Evolutionary conservation across 2,329 filamentous ascomycete species (phyloP).

Genomic region (Sclerotinia minor): DNA sequence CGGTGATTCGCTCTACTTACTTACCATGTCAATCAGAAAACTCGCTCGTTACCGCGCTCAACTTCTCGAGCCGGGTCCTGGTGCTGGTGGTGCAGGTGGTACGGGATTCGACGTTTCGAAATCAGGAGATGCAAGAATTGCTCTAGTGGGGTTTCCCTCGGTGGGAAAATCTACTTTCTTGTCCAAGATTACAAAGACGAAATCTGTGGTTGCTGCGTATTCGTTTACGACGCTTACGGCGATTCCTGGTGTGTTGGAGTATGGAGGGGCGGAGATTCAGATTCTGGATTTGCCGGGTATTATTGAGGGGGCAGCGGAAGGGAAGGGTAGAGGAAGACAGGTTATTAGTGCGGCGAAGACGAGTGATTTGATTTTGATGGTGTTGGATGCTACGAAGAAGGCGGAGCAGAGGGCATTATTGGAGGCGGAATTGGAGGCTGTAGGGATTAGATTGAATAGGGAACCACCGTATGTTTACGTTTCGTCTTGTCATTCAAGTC

Average conservation of each 20-base stretch:
- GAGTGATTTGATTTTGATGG: constrained; percentile 94
- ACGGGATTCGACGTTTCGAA: constrained; percentile 93
- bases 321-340: constrained; percentile 91
- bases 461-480: constrained; percentile 71
- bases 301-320: constrained; percentile 93
- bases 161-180: constrained; percentile 98
- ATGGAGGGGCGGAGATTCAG: constrained; percentile 96
- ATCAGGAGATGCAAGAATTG: constrained; percentile 93
- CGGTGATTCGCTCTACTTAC: constrained; percentile 3
- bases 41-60: constrained; percentile 93
- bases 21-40: constrained; percentile 61
- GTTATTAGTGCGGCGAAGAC: constrained; percentile 98
- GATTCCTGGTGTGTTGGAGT: constrained; percentile 95
- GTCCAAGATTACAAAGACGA: constrained; percentile 98
- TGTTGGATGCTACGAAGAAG: constrained; percentile 93
- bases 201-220: constrained; percentile 93
- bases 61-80: constrained; percentile 83
- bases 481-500: not conserved
- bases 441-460: constrained; percentile 89
- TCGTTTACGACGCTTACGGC: constrained; percentile 97
- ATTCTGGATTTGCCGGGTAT: constrained; percentile 97
- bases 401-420: constrained; percentile 88
- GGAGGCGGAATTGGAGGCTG: constrained; percentile 90
- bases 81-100: constrained; percentile 74
- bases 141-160: constrained; percentile 96